phyloP scores from a whole-genome alignment of 495 filamentous ascomycete species.

The Beverwykella pulmonaria region DNA sequence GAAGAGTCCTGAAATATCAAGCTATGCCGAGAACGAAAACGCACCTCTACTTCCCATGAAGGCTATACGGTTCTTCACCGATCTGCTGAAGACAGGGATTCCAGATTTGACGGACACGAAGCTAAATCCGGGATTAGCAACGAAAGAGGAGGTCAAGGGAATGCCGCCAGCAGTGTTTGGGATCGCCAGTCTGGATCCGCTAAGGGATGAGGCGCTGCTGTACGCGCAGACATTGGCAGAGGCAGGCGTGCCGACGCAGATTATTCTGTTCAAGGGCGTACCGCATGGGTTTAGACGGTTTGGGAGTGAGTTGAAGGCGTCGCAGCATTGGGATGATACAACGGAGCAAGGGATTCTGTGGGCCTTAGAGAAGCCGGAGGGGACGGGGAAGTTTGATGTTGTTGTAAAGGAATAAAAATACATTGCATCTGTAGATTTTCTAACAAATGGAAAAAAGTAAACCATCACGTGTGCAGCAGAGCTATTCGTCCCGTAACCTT shows the following conservation, averaged over 20 bases:
- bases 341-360: slow-evolving; percentile 13
- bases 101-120: slow-evolving; percentile 14
- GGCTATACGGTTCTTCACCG: slow-evolving; percentile 9
- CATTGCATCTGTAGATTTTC: not conserved
- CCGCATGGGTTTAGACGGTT: slow-evolving; percentile 23
- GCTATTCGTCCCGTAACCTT: slow-evolving; percentile 2
- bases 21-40: slow-evolving; percentile 17
- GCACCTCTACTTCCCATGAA: slow-evolving; percentile 6
- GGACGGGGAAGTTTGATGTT: slow-evolving; percentile 18
- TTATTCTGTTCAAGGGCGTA: slow-evolving; percentile 21
- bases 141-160: slow-evolving; percentile 9
- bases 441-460: not conserved
- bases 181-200: slow-evolving; percentile 23
- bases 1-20: not conserved
- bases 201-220: slow-evolving; percentile 25
- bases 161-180: slow-evolving; percentile 21
- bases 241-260: slow-evolving; percentile 13
- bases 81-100: not conserved
- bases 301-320: slow-evolving; percentile 8
- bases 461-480: not conserved
- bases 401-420: not conserved
- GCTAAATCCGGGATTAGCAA: slow-evolving; percentile 1
- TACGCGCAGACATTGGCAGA: slow-evolving; percentile 23
- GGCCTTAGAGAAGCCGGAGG: slow-evolving; percentile 10
- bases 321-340: slow-evolving; percentile 6